Evolutionary conservation across 352 stramenopile genomes (phyloP).

Genomic region (Phytophthora melonis): DNA sequence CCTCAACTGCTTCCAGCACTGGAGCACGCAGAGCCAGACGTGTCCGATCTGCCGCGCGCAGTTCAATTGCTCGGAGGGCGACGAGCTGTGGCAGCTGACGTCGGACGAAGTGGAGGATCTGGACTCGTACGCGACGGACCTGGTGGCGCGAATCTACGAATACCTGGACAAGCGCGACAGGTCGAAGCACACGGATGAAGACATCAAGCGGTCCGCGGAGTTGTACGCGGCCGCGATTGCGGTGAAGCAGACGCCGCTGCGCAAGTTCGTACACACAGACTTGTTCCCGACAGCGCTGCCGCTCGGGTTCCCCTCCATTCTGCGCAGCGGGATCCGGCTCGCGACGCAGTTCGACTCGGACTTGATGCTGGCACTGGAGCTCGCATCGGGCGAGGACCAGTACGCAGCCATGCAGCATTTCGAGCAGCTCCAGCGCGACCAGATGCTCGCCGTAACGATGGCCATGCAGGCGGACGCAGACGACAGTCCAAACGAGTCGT

Average conservation of each 20-base stretch:
- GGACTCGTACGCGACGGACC: conserved; percentile 77
- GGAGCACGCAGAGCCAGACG: conserved; percentile 82
- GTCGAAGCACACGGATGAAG: conserved; percentile 49
- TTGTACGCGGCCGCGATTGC: conserved; percentile 53
- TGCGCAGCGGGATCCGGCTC: conserved; percentile 48
- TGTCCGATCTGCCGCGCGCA: conserved; percentile 80
- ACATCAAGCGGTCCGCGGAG: conserved; percentile 60
- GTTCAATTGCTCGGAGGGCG: conserved; percentile 80
- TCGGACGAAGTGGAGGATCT: conserved; percentile 79
- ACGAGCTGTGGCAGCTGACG: conserved; percentile 78
- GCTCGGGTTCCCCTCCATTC: conserved; percentile 55
- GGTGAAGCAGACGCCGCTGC: conserved; percentile 60
- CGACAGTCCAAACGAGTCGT: conserved; percentile 57
- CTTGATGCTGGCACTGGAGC: conserved; percentile 68
- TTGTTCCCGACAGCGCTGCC: conserved; percentile 62
- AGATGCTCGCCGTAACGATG: conserved; percentile 61
- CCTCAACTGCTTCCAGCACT: conserved; percentile 81
- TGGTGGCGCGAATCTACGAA: conserved; percentile 82
- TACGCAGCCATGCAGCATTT: conserved; percentile 72
- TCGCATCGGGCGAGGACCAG: conserved; percentile 72
- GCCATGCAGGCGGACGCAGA: conserved; percentile 62
- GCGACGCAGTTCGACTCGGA: conserved; percentile 66
- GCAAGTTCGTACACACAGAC: conserved; percentile 63
- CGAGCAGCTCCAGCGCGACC: conserved; percentile 62
- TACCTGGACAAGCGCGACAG: conserved; percentile 75